Evolutionary conservation across 208 protist species (phyloP).

Genomic region (Acanthamoeba triangularis): DNA sequence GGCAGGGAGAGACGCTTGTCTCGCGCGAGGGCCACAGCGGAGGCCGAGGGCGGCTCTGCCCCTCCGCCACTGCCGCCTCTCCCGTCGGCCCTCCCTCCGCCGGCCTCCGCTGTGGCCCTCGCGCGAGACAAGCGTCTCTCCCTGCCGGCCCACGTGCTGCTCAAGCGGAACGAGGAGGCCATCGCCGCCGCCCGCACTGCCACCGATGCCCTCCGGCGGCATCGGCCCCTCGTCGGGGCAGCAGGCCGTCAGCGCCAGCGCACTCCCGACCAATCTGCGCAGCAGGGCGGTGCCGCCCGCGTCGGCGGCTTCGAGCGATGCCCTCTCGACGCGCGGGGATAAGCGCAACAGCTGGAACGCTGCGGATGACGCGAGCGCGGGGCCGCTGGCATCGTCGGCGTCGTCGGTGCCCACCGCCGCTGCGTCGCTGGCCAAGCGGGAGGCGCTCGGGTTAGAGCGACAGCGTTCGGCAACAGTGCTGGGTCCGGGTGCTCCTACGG

Average conservation of each 20-base stretch:
- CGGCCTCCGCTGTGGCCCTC: background rate
- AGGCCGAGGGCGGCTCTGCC: background rate
- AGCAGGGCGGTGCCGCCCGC: background rate
- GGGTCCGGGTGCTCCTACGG: background rate
- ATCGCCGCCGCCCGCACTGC: too few relatives aligned
- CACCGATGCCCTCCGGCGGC: background rate
- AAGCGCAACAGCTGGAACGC: background rate
- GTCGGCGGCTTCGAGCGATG: background rate
- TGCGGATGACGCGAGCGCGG: background rate
- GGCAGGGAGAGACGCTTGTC: constrained; percentile 3
- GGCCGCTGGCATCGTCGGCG: background rate
- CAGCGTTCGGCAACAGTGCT: background rate
- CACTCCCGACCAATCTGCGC: background rate
- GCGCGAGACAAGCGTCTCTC: background rate
- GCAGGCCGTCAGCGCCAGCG: background rate
- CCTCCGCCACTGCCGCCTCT: background rate
- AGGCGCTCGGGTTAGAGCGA: background rate
- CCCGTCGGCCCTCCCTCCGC: background rate
- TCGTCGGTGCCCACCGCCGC: background rate
- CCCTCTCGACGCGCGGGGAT: background rate
- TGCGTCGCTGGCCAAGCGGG: background rate
- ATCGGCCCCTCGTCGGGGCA: background rate
- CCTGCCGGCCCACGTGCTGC: background rate
- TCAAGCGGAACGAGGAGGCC: too few relatives aligned
- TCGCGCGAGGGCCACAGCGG: background rate